Percentiles rank a stretch among this genome's conserved stretches.
These are phyloP conservation scores for Xerocomus spinulosus DNA, from an alignment of 768 basidiomycete species.

Conservation along the genomic window DNA sequence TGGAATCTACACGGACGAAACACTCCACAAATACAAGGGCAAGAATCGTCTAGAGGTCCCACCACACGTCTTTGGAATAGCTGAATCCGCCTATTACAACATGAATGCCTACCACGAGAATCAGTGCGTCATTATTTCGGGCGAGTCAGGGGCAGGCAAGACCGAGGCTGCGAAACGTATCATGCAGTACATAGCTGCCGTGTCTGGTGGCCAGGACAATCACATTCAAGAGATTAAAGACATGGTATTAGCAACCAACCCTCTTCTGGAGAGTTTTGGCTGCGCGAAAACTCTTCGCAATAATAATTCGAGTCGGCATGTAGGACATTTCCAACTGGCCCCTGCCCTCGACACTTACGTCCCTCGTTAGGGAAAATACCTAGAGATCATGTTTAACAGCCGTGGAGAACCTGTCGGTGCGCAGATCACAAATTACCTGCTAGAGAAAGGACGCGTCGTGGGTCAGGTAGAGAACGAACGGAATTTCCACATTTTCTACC, in stretches of 20 bases:
- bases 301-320: constrained; percentile 98
- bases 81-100: constrained; percentile 96
- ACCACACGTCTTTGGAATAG: constrained; percentile 96
- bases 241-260: constrained; percentile 99
- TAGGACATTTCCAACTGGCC: constrained; percentile 39
- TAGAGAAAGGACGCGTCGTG: constrained; percentile 96
- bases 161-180: constrained; percentile 99
- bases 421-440: constrained; percentile 95
- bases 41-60: constrained; percentile 98
- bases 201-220: constrained; percentile 81
- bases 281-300: constrained; percentile 99
- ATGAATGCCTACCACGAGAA: constrained; percentile 99
- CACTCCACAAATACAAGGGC: constrained; percentile 79
- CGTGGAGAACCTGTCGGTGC: constrained; percentile 94
- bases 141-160: constrained; percentile 98
- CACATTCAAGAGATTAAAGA: constrained; percentile 98
- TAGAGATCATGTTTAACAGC: constrained; percentile 98
- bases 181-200: constrained; percentile 99
- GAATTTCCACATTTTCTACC: constrained; percentile 99
- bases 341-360: constrained; percentile 4
- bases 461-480: constrained; percentile 95
- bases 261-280: constrained; percentile 94
- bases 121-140: constrained; percentile 99
- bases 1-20: constrained; percentile 94
- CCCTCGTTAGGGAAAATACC: constrained; percentile 82